Conservation (phyloP, 306 rosid genomes). For the Albizia julibrissin region DNA sequence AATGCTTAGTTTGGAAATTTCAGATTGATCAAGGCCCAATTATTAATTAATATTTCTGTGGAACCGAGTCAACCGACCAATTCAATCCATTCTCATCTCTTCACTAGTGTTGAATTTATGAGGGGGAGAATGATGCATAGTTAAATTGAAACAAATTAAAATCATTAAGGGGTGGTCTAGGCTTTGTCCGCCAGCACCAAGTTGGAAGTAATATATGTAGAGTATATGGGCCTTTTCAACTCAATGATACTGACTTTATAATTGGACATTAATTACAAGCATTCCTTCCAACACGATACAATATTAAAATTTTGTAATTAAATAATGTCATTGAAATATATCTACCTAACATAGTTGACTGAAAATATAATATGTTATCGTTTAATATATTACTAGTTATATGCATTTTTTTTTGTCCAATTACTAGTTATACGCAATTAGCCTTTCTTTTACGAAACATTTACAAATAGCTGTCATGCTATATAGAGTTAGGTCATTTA, state of each 20-base stretch:
- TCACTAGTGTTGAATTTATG: background rate
- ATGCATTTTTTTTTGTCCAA: too few relatives aligned
- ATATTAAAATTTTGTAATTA: too few relatives aligned
- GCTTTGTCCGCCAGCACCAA: background rate
- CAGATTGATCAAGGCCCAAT: too few relatives aligned
- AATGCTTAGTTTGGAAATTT: too few relatives aligned
- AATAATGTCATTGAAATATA: background rate
- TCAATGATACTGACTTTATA: background rate
- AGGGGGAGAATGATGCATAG: background rate
- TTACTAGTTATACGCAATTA: too few relatives aligned
- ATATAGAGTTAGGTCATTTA: background rate
- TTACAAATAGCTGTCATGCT: background rate
- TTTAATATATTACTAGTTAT: background rate
- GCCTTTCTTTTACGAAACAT: background rate
- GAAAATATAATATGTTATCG: too few relatives aligned
- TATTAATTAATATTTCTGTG: too few relatives aligned
- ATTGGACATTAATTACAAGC: background rate
- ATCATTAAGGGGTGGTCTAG: background rate
- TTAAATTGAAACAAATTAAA: too few relatives aligned
- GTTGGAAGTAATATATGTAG: background rate
- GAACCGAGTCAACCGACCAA: background rate
- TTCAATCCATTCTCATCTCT: background rate
- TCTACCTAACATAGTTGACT: constrained; percentile 49
- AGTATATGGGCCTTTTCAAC: background rate
- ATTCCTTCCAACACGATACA: background rate